Percentiles rank a stretch among this genome's conserved stretches.
Evolutionary conservation across 75 land plant genomes (phyloP).

Genomic region (Picea glauca): DNA sequence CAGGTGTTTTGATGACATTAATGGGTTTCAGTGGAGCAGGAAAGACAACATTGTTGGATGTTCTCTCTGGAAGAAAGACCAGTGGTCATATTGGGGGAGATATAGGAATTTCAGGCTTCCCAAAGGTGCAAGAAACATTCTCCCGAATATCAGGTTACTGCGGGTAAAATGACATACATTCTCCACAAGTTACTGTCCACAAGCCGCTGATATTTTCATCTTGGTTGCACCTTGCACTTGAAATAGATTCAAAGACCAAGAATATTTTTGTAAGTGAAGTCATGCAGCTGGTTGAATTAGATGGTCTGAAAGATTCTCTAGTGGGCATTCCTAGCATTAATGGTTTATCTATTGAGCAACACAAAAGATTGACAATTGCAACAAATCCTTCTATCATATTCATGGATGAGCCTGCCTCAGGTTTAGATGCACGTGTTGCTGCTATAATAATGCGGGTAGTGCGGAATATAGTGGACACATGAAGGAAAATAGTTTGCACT

Average conservation of each 20-base stretch:
- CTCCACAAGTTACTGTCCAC: conserved; percentile 63
- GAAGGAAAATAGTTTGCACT: conserved; percentile 27
- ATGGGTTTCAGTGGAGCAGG: conserved; percentile 84
- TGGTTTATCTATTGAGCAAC: conserved; percentile 72
- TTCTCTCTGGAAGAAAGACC: conserved; percentile 71
- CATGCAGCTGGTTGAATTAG: conserved; percentile 59
- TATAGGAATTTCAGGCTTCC: conserved; percentile 62
- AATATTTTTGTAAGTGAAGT: conserved; percentile 58
- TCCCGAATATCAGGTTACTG: conserved; percentile 76
- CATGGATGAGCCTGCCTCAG: conserved; percentile 75
- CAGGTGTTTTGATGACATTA: conserved; percentile 55
- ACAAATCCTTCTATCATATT: conserved; percentile 68
- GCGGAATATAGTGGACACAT: conserved; percentile 49
- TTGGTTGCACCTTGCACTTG: conserved; percentile 46
- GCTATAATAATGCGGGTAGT: conserved; percentile 67
- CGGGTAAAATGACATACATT: conserved; percentile 76
- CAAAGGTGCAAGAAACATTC: conserved; percentile 69
- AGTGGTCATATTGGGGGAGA: conserved; percentile 54
- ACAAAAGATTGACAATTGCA: conserved; percentile 63
- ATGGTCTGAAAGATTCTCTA: conserved; percentile 45
- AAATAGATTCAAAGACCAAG: conserved; percentile 30
- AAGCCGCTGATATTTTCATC: conserved; percentile 69
- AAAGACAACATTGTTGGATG: conserved; percentile 74
- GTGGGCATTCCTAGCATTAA: conserved; percentile 57
- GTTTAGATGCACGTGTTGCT: conserved; percentile 56